A percentile compares a stretch with the other conserved stretches of the same genome.
phyloP scores from a whole-genome alignment of 805 yeast genomes.

The Schizosaccharomyces japonicus region DNA sequence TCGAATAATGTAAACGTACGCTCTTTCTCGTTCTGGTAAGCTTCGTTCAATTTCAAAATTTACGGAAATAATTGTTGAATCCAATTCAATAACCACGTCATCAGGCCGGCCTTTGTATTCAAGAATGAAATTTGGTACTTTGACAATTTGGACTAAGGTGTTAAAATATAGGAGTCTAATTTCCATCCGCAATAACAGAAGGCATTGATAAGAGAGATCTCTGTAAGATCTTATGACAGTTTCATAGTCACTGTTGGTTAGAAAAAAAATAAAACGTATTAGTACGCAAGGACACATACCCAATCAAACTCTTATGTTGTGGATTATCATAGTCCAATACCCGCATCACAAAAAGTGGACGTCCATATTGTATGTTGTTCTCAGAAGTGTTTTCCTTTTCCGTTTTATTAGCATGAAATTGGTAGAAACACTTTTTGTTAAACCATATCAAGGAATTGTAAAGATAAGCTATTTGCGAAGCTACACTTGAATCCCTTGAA shows the following conservation, averaged over 20 bases:
- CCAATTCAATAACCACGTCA: not conserved
- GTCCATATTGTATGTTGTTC: too few relatives aligned
- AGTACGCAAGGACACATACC: not conserved
- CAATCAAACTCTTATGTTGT: too few relatives aligned
- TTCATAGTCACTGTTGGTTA: not conserved
- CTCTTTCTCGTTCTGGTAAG: not conserved
- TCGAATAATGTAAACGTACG: not conserved
- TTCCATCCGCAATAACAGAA: not conserved
- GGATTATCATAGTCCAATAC: too few relatives aligned
- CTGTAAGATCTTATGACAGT: not conserved
- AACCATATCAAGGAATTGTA: not conserved
- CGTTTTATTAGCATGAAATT: too few relatives aligned
- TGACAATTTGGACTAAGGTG: not conserved
- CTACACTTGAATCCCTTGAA: not conserved
- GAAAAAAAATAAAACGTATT: not conserved
- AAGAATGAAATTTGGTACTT: not conserved
- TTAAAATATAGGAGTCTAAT: not conserved
- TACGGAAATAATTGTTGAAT: not conserved
- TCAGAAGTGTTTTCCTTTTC: too few relatives aligned
- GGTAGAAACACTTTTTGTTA: not conserved
- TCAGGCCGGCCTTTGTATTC: slow-evolving; percentile 1
- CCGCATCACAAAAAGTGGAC: too few relatives aligned
- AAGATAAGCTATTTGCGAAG: not conserved
- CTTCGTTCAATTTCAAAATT: not conserved
- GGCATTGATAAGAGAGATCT: not conserved